Evolutionary conservation across 352 stramenopile species (phyloP).

Genomic region (Peronospora belbahrii): DNA sequence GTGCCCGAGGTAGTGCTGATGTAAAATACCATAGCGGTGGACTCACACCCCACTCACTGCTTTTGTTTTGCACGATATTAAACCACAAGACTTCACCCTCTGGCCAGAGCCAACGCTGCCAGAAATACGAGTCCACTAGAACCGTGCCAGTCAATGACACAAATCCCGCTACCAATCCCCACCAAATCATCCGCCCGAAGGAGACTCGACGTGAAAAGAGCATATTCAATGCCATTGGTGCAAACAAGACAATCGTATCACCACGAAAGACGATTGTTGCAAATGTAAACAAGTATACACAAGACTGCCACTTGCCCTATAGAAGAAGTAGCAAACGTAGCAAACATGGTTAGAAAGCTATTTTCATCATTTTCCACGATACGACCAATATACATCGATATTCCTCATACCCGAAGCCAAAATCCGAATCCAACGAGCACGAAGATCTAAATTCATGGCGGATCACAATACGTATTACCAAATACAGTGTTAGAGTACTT

Average conservation of each 20-base stretch:
- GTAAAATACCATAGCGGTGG: slow-evolving; percentile 96
- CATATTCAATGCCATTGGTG: slow-evolving; percentile 88
- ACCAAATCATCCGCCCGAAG: slow-evolving; percentile 69
- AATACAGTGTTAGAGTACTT: neutral
- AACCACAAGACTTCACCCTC: slow-evolving; percentile 97
- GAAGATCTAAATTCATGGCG: too few species aligned
- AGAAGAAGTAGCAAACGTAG: too few species aligned
- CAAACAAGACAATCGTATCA: slow-evolving; percentile 94
- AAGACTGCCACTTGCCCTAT: slow-evolving; percentile 32
- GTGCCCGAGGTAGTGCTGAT: slow-evolving; percentile 87
- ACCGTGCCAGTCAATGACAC: slow-evolving; percentile 79
- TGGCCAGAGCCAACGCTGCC: slow-evolving; percentile 93
- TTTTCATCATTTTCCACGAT: too few species aligned
- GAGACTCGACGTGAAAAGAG: slow-evolving; percentile 62
- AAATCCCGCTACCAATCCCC: slow-evolving; percentile 72
- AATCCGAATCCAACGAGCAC: slow-evolving; percentile 56
- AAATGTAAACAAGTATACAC: slow-evolving; percentile 84
- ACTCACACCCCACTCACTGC: slow-evolving; percentile 93
- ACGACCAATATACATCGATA: neutral
- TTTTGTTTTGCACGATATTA: slow-evolving; percentile 95
- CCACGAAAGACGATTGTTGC: slow-evolving; percentile 95
- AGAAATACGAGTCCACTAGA: slow-evolving; percentile 92
- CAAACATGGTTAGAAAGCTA: too few species aligned
- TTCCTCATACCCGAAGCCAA: slow-evolving; percentile 39
- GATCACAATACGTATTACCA: neutral